Conservation (phyloP, 2,329 filamentous ascomycete species). For the Talaromyces sp. region DNA sequence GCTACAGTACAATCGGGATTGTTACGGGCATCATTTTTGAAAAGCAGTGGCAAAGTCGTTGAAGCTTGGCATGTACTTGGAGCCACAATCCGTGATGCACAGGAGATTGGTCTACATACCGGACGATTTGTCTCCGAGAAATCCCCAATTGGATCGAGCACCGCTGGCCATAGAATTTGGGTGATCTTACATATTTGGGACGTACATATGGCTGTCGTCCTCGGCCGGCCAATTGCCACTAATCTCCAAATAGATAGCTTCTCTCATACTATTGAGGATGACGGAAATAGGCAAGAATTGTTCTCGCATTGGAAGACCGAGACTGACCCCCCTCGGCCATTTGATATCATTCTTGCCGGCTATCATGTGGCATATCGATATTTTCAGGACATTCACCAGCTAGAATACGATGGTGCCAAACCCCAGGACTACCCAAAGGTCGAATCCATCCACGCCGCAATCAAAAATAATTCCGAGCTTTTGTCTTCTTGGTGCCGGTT, state of each 20-base stretch:
- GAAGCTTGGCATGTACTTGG: slow-evolving; percentile 19
- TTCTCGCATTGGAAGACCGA: slow-evolving; percentile 13
- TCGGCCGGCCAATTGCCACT: slow-evolving; percentile 16
- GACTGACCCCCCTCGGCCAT: slow-evolving; percentile 4
- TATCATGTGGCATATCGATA: slow-evolving; percentile 11
- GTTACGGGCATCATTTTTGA: slow-evolving; percentile 17
- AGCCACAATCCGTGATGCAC: slow-evolving; percentile 16
- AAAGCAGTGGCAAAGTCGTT: slow-evolving; percentile 18
- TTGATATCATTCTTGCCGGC: slow-evolving; percentile 10
- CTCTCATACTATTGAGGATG: slow-evolving; percentile 9
- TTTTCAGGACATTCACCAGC: slow-evolving; percentile 3
- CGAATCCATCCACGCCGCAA: slow-evolving; percentile 10
- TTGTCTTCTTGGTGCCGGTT: slow-evolving; percentile 17
- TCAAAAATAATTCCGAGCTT: slow-evolving; percentile 9
- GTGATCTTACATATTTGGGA: slow-evolving; percentile 19
- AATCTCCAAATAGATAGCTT: slow-evolving; percentile 13
- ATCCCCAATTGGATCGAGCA: background rate
- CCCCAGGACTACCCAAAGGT: slow-evolving; percentile 10
- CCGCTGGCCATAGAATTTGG: slow-evolving; percentile 14
- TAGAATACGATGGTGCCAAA: slow-evolving; percentile 2
- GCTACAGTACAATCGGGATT: slow-evolving; percentile 15
- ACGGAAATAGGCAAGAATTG: background rate
- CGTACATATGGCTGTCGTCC: slow-evolving; percentile 18
- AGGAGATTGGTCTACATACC: slow-evolving; percentile 18
- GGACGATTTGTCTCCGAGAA: slow-evolving; percentile 3